These are phyloP conservation scores for Geranium brycei DNA, from an alignment of 345 rosid genomes.

Conservation along the genomic window DNA sequence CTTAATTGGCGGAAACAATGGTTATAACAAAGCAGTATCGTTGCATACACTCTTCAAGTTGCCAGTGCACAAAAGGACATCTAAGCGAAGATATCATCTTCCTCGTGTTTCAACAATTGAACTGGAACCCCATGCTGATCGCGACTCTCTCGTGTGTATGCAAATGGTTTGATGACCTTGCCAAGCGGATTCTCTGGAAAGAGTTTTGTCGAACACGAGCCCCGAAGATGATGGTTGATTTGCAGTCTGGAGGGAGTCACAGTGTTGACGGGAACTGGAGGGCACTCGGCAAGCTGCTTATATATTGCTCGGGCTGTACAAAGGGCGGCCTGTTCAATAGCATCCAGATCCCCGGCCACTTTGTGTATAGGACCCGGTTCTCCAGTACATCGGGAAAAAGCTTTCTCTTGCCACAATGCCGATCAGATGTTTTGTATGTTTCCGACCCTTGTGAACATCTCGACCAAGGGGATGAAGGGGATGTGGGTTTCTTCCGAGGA, in stretches of 20 bases:
- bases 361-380: slow-evolving; percentile 77
- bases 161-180: slow-evolving; percentile 97
- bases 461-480: slow-evolving; percentile 95
- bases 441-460: slow-evolving; percentile 98
- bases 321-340: slow-evolving; percentile 60
- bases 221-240: slow-evolving; percentile 84
- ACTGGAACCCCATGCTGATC: slow-evolving; percentile 91
- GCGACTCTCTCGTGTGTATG: slow-evolving; percentile 67
- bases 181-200: slow-evolving; percentile 85
- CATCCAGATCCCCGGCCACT: slow-evolving; percentile 73
- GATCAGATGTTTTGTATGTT: slow-evolving; percentile 73
- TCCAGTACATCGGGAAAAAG: slow-evolving; percentile 89
- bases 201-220: slow-evolving; percentile 85
- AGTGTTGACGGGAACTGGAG: slow-evolving; percentile 98
- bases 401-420: slow-evolving; percentile 82
- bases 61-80: slow-evolving; percentile 90
- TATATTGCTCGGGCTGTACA: slow-evolving; percentile 75
- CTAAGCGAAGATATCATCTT: slow-evolving; percentile 72
- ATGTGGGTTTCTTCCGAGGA: slow-evolving; percentile 90
- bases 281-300: slow-evolving; percentile 85
- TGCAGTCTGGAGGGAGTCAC: slow-evolving; percentile 83
- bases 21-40: slow-evolving; percentile 77
- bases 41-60: slow-evolving; percentile 84
- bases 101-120: slow-evolving; percentile 68
- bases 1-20: slow-evolving; percentile 17